Evolutionary conservation across 768 basidiomycete genomes (phyloP).

Genomic region (Clitopilus hobsonii): DNA sequence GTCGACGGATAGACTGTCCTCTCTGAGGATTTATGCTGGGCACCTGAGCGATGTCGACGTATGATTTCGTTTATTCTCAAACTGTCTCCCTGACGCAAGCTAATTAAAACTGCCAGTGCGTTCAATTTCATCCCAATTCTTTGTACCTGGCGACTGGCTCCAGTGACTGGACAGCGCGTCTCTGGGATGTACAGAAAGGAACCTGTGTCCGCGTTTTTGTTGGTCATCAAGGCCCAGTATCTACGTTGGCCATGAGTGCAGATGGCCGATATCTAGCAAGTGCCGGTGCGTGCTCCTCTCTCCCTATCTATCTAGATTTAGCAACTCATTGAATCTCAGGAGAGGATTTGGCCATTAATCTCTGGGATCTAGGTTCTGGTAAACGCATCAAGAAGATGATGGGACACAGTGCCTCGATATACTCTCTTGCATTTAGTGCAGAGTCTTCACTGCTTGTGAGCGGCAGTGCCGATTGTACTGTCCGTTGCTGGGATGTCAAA

Average conservation of each 20-base stretch:
- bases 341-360: conserved; percentile 88
- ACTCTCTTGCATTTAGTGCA: conserved; percentile 87
- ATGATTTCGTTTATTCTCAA: conserved; percentile 28
- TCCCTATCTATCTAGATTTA: conserved; percentile 2
- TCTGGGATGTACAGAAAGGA: conserved; percentile 99
- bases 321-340: conserved; percentile 32
- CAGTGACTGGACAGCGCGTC: conserved; percentile 89
- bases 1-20: conserved; percentile 88
- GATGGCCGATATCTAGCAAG: conserved; percentile 93
- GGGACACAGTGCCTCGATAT: conserved; percentile 86
- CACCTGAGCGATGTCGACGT: conserved; percentile 98
- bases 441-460: conserved; percentile 90
- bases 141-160: conserved; percentile 96
- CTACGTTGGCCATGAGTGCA: conserved; percentile 83
- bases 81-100: not conserved
- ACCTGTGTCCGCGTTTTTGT: conserved; percentile 92
- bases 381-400: conserved; percentile 94
- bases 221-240: conserved; percentile 88
- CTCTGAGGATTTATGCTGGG: conserved; percentile 89
- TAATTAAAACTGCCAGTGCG: conserved; percentile 50
- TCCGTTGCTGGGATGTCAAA: conserved; percentile 98
- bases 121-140: conserved; percentile 96
- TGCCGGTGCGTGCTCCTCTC: conserved; percentile 50
- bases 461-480: conserved; percentile 92
- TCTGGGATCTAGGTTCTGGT: conserved; percentile 97